A percentile compares a stretch with the other conserved stretches of the same genome.
Conservation (phyloP, 768 basidiomycete species). For the Pulveroboletus ravenelii region DNA sequence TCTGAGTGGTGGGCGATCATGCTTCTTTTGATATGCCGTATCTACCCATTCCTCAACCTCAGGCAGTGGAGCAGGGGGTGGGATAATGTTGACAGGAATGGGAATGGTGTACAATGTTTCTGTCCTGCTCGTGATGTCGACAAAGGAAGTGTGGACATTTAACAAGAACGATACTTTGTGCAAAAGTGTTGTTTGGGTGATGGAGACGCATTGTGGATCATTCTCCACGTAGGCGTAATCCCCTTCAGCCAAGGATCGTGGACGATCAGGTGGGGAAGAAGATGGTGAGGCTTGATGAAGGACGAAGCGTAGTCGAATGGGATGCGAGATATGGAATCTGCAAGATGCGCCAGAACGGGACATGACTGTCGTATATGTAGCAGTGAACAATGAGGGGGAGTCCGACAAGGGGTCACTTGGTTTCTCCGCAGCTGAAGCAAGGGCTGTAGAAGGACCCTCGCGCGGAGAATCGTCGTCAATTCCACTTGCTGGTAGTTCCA, state of each 20-base stretch:
- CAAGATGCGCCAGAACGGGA: slow-evolving; percentile 89
- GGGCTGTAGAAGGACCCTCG: slow-evolving; percentile 30
- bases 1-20: slow-evolving; percentile 70
- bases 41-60: slow-evolving; percentile 71
- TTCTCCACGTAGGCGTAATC: slow-evolving; percentile 47
- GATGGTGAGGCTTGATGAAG: slow-evolving; percentile 60
- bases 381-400: slow-evolving; percentile 36
- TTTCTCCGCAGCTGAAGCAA: slow-evolving; percentile 24
- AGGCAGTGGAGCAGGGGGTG: slow-evolving; percentile 73
- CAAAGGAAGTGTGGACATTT: slow-evolving; percentile 70
- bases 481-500: slow-evolving; percentile 8
- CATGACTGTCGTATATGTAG: slow-evolving; percentile 51
- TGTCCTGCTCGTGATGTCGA: slow-evolving; percentile 61
- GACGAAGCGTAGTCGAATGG: slow-evolving; percentile 75
- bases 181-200: slow-evolving; percentile 77
- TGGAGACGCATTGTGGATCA: slow-evolving; percentile 65
- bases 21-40: slow-evolving; percentile 81
- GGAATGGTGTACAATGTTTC: slow-evolving; percentile 61
- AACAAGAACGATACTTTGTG: slow-evolving; percentile 80
- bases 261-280: slow-evolving; percentile 45
- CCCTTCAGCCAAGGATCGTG: slow-evolving; percentile 38
- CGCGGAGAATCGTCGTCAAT: slow-evolving; percentile 9
- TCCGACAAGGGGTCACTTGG: slow-evolving; percentile 36
- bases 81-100: slow-evolving; percentile 68
- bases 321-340: slow-evolving; percentile 74